Evolutionary conservation across 495 filamentous ascomycete species (phyloP), one percentile per base, ranked within the genome.

Genomic region (Hypoxylon fragiforme): DNA sequence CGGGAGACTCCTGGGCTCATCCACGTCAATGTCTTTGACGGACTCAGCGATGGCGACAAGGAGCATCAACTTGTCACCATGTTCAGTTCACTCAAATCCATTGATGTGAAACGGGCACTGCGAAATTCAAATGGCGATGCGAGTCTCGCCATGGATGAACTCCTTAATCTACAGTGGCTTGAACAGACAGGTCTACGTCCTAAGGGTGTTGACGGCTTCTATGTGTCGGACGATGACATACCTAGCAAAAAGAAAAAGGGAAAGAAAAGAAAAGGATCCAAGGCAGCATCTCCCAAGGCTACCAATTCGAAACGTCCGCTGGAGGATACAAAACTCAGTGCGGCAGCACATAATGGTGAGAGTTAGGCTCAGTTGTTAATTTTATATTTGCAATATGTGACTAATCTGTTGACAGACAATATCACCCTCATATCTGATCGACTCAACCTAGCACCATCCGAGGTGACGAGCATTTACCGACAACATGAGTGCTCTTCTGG

Each of bases 151-250:
- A 85, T 95, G 56, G 91, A 98, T 65, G 85, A 90, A 39, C 74
- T 98, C 2, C 77, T 96, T 8, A 94, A 86, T 47, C 76, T 86
- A 4, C 78, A 84, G 7, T 89, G 82, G 64, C 82, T 96, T 12
- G 80, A 87, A 32, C 77, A 89, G 26, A 70, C 74, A 2, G 73
- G 74, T 1, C 73, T 78, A 16, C 66, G 82, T 9, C 80, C 80
- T 1, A 90, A 87, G 64, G 89, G 92, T 1, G 73, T 96, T 8
- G 90, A 97, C 50, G 91, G 82, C 0, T 97, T 97, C 61, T 77
- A 75, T 19, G 75, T 78, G 7, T 74, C 72, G 3, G 62, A 76
- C 6, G 66, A 72, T 14, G 61, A 60, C 6, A 68, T 72, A 46
- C 71, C 53, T 40, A 85, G 74, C 70, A 80, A 69, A 22, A 81